These are phyloP conservation scores for Candida piceae DNA, from an alignment of 805 yeast species.

Conservation along the genomic window DNA sequence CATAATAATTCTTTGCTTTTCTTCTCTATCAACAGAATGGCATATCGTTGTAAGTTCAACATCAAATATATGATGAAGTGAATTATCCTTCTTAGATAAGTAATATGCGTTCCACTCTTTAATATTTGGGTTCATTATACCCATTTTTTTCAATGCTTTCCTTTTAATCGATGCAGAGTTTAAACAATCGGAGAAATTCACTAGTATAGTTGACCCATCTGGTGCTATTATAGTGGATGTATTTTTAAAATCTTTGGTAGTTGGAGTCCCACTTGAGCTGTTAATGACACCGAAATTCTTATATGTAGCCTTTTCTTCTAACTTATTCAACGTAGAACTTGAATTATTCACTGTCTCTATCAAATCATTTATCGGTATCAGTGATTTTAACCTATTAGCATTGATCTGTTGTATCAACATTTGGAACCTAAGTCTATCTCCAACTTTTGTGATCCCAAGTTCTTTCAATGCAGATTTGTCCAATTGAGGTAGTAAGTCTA, in stretches of 20 bases:
- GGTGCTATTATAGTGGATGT: constrained; percentile 63
- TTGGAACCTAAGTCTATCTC: constrained; percentile 73
- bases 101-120: constrained; percentile 53
- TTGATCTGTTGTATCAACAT: constrained; percentile 48
- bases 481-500: constrained; percentile 51
- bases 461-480: constrained; percentile 65
- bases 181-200: constrained; percentile 74
- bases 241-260: constrained; percentile 5
- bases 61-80: constrained; percentile 53
- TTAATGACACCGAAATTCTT: background rate
- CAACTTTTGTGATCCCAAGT: constrained; percentile 70
- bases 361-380: constrained; percentile 17
- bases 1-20: constrained; percentile 64
- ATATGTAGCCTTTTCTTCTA: constrained; percentile 10
- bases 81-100: constrained; percentile 41
- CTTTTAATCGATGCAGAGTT: constrained; percentile 74
- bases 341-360: constrained; percentile 15
- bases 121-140: constrained; percentile 38
- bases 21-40: constrained; percentile 66
- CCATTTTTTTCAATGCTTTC: constrained; percentile 57
- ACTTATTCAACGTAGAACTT: constrained; percentile 9
- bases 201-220: constrained; percentile 64
- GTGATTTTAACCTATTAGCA: constrained; percentile 24
- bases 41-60: constrained; percentile 80
- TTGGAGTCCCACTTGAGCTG: constrained; percentile 1